Evolutionary conservation across 768 basidiomycete species (phyloP).

Genomic region (Lactifluus subvellereus): DNA sequence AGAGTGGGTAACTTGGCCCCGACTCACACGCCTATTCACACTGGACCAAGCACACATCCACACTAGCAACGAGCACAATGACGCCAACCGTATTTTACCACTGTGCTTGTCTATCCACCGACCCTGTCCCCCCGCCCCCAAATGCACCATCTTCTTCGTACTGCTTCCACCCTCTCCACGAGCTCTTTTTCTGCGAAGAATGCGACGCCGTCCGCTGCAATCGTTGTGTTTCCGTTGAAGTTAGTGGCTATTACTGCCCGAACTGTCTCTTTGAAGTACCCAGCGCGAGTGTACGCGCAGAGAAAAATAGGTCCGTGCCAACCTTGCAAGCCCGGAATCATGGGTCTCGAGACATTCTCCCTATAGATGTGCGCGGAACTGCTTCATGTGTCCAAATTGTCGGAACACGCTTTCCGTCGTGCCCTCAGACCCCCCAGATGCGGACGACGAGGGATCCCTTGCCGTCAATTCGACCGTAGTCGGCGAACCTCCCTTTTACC

Average conservation of each 20-base stretch:
- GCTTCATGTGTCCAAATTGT: conserved; percentile 95
- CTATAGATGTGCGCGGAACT: conserved; percentile 90
- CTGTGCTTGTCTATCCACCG: conserved; percentile 63
- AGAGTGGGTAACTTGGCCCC: neutral
- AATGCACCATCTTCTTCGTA: conserved; percentile 71
- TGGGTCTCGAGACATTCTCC: neutral
- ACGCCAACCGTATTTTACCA: conserved; percentile 54
- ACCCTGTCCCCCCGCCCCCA: conserved; percentile 63
- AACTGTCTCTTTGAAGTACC: conserved; percentile 99
- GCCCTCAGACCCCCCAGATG: conserved; percentile 75
- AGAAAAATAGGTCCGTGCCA: conserved; percentile 79
- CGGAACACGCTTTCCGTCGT: conserved; percentile 85
- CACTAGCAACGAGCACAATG: conserved; percentile 25
- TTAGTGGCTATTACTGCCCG: conserved; percentile 96
- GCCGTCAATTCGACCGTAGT: conserved; percentile 50
- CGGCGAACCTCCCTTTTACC: conserved; percentile 84
- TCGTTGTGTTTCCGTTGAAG: conserved; percentile 86
- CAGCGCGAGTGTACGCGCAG: conserved; percentile 94
- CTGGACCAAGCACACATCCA: neutral
- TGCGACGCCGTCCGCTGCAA: conserved; percentile 95
- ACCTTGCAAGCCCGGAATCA: neutral
- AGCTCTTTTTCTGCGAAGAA: conserved; percentile 96
- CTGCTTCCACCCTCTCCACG: conserved; percentile 77
- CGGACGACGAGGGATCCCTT: conserved; percentile 47
- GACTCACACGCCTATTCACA: neutral